Percentiles rank a stretch among this genome's conserved stretches.
These are phyloP conservation scores for Calycina herbarum DNA, from an alignment of 2,329 filamentous ascomycete genomes.

Conservation along the genomic window DNA sequence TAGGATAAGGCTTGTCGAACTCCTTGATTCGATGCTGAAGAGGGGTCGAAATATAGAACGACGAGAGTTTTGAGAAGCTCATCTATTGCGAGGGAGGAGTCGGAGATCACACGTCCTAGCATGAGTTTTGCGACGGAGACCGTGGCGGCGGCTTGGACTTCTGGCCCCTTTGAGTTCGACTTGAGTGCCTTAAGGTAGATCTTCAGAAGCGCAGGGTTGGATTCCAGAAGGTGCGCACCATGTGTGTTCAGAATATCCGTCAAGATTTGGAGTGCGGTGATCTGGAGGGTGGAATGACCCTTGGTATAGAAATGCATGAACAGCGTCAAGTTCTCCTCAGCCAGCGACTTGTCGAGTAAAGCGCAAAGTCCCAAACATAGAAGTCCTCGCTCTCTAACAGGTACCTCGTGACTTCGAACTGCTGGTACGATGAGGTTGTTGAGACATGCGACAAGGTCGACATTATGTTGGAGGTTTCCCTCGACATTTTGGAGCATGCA, in stretches of 20 bases:
- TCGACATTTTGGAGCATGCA: conserved; percentile 95
- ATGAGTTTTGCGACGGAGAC: conserved; percentile 84
- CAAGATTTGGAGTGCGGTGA: conserved; percentile 86
- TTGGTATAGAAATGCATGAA: conserved; percentile 97
- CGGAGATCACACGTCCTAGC: conserved; percentile 74
- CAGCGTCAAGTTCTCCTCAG: conserved; percentile 85
- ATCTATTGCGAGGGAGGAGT: conserved; percentile 58
- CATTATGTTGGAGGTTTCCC: conserved; percentile 83
- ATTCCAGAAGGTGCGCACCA: conserved; percentile 71
- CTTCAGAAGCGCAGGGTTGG: conserved; percentile 72
- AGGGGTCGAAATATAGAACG: conserved; percentile 85
- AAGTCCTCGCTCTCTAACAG: conserved; percentile 86
- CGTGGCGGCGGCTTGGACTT: conserved; percentile 79
- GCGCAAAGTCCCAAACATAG: conserved; percentile 89
- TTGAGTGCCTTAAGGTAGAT: conserved; percentile 83
- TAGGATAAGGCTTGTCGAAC: conserved; percentile 87
- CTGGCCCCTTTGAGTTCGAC: conserved; percentile 64
- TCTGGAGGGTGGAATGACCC: conserved; percentile 85
- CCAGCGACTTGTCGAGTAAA: conserved; percentile 85
- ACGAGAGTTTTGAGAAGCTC: conserved; percentile 84
- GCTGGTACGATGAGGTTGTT: conserved; percentile 96
- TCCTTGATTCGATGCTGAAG: conserved; percentile 75
- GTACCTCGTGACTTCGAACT: conserved; percentile 88
- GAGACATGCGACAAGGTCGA: conserved; percentile 92
- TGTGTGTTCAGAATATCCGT: conserved; percentile 92